phyloP scores from a whole-genome alignment of 352 stramenopile genomes.

The Phytophthora constricta region DNA sequence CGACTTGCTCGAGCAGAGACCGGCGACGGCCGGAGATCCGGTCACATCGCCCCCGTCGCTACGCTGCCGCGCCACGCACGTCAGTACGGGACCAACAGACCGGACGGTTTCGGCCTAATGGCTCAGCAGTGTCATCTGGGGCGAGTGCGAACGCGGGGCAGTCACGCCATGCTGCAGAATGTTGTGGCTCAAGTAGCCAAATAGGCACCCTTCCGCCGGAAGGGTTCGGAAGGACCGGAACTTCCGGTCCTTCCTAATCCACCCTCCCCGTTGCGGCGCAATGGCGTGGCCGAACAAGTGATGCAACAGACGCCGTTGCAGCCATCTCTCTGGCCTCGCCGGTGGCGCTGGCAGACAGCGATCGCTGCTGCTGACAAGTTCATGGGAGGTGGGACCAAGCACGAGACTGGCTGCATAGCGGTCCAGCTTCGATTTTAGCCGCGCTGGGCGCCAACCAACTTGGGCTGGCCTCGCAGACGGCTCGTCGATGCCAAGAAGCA shows the following conservation, averaged over 20 bases:
- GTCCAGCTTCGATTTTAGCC: neutral
- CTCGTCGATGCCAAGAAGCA: neutral
- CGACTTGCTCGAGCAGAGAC: constrained; percentile 28
- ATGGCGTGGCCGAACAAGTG: neutral
- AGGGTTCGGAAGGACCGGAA: too few species aligned
- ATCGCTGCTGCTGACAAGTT: too few species aligned
- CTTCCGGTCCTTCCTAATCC: neutral
- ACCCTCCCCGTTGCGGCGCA: neutral
- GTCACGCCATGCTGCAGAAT: neutral
- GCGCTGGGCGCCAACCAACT: neutral
- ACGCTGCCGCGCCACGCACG: constrained; percentile 30
- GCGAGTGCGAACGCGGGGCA: neutral
- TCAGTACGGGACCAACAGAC: constrained; percentile 22
- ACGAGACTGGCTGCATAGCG: neutral
- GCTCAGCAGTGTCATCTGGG: neutral
- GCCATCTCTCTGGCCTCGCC: neutral
- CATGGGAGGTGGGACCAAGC: neutral
- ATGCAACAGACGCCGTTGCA: neutral
- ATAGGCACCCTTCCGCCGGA: too few species aligned
- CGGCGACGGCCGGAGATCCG: too few species aligned
- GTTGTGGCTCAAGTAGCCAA: neutral
- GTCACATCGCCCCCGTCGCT: constrained; percentile 29
- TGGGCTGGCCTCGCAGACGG: neutral
- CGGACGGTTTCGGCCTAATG: neutral
- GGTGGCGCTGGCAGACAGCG: neutral